These are phyloP conservation scores for Solanum chacoense DNA, from an alignment of 305 asterid species.

Conservation along the genomic window DNA sequence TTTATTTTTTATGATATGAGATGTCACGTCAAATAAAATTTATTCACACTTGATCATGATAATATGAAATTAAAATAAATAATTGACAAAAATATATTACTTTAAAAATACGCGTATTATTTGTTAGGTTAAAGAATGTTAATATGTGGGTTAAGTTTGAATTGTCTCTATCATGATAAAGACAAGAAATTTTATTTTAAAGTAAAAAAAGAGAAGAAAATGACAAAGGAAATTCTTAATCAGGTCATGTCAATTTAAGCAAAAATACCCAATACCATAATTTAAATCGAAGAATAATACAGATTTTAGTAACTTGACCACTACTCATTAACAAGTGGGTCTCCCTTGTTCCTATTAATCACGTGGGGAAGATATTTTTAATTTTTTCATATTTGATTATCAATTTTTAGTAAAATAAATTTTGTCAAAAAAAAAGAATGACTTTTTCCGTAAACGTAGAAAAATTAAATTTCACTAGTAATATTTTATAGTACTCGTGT, in stretches of 20 bases:
- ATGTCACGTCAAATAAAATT: not conserved
- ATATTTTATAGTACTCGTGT: not conserved
- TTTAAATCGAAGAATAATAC: not conserved
- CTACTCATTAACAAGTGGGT: not conserved
- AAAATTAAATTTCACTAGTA: not conserved
- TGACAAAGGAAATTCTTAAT: not conserved
- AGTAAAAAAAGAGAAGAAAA: not conserved
- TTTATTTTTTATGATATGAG: not conserved
- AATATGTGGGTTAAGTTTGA: not conserved
- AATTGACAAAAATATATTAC: not conserved
- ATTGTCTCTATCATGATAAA: not conserved
- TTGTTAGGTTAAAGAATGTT: not conserved
- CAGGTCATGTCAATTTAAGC: not conserved
- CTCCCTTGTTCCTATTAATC: not conserved
- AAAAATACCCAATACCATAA: not conserved
- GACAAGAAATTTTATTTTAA: not conserved
- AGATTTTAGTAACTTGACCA: not conserved
- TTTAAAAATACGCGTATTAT: not conserved
- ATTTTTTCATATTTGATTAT: not conserved
- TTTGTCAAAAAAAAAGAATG: not conserved
- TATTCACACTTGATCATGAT: not conserved
- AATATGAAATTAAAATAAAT: not conserved
- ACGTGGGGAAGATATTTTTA: not conserved
- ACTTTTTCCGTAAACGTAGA: accelerated
- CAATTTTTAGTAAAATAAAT: not conserved